phyloP scores from a whole-genome alignment of 768 basidiomycete genomes.

The Rossbeevera mucosa region DNA sequence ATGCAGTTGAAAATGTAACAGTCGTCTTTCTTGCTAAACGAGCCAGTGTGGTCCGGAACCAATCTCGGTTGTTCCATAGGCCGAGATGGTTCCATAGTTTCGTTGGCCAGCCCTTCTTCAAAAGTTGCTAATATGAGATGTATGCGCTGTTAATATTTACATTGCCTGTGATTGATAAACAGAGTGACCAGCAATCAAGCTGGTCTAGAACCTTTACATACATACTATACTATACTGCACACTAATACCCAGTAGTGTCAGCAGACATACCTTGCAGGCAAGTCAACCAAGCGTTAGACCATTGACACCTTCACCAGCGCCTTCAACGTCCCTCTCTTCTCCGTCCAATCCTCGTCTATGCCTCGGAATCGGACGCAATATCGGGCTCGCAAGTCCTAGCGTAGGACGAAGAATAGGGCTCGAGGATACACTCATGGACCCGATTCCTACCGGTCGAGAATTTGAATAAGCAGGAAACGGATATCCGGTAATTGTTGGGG shows the following conservation, averaged over 20 bases:
- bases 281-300: conserved; percentile 44
- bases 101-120: not conserved
- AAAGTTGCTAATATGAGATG: not conserved
- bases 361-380: conserved; percentile 64
- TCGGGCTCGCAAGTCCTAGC: conserved; percentile 71
- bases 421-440: conserved; percentile 52
- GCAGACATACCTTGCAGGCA: not conserved
- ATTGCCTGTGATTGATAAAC: not conserved
- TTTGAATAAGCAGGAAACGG: conserved; percentile 40
- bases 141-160: not conserved
- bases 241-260: not conserved
- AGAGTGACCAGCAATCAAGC: not conserved
- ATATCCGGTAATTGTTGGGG: conserved; percentile 60
- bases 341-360: conserved; percentile 46
- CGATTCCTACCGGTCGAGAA: conserved; percentile 33
- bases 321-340: conserved; percentile 70
- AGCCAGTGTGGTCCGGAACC: too few species aligned
- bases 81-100: not conserved
- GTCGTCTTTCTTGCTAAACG: too few species aligned
- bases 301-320: conserved; percentile 73
- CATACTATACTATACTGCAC: conserved; percentile 1
- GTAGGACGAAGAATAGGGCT: conserved; percentile 73
- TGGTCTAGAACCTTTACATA: not conserved
- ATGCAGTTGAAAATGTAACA: not conserved
- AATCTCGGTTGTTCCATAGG: too few species aligned